These are phyloP conservation scores for Waltiozyma solani DNA, from an alignment of 1,139 yeast species.

Conservation along the genomic window DNA sequence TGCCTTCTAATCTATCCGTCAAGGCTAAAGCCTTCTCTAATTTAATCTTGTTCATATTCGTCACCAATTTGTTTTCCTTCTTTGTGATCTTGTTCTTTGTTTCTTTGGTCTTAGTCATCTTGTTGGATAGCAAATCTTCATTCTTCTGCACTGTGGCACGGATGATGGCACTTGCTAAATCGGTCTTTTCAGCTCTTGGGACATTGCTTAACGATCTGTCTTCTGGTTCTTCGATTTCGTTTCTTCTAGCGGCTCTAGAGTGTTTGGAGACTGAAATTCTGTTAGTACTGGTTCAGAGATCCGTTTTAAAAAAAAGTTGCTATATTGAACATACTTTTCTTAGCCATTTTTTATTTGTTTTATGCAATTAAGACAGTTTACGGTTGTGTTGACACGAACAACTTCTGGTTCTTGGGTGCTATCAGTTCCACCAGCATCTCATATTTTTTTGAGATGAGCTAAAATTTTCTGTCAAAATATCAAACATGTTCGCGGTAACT, in stretches of 20 bases:
- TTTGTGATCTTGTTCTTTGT: slow-evolving; percentile 22
- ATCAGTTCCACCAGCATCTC: too few species aligned
- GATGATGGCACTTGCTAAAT: slow-evolving; percentile 51
- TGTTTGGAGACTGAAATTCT: slow-evolving; percentile 41
- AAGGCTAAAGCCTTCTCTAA: slow-evolving; percentile 41
- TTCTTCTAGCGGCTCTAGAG: slow-evolving; percentile 74
- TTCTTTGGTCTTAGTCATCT: slow-evolving; percentile 34
- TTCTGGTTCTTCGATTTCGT: slow-evolving; percentile 36
- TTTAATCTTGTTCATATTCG: slow-evolving; percentile 27
- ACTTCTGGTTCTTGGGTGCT: background rate
- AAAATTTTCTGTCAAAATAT: too few species aligned
- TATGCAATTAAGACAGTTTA: too few species aligned
- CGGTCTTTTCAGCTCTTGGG: slow-evolving; percentile 50
- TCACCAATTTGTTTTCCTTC: slow-evolving; percentile 21
- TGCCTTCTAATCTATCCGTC: slow-evolving; percentile 47
- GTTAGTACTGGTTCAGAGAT: background rate
- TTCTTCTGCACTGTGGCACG: slow-evolving; percentile 57
- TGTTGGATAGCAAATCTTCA: slow-evolving; percentile 48
- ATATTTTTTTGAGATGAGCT: too few species aligned
- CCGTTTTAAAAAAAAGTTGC: background rate
- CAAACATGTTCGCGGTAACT: too few species aligned
- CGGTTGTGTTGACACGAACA: too few species aligned
- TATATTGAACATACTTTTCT: background rate
- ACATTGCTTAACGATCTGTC: slow-evolving; percentile 38
- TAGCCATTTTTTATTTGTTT: background rate